Evolutionary conservation across 2,329 filamentous ascomycete species (phyloP).

Genomic region (Claviceps digitariae): DNA sequence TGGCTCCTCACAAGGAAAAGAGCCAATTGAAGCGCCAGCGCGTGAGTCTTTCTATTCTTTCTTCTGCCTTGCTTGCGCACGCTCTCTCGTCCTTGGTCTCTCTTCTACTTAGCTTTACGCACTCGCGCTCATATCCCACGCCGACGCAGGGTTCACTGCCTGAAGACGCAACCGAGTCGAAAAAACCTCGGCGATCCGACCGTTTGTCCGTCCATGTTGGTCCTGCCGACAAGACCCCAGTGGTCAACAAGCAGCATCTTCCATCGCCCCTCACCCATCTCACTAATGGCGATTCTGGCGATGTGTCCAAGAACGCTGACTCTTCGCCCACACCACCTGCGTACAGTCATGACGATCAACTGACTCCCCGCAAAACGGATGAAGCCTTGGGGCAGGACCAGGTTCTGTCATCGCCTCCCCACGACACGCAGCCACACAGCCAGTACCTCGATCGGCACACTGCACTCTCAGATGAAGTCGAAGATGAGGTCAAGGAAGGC

Average conservation of each 20-base stretch:
- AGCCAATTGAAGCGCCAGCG: conserved; percentile 73
- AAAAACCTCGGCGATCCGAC: conserved; percentile 73
- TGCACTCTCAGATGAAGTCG: conserved; percentile 64
- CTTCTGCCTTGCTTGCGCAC: conserved; percentile 11
- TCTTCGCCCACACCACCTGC: conserved; percentile 57
- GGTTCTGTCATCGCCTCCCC: conserved; percentile 46
- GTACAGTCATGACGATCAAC: conserved; percentile 41
- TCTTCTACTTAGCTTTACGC: conserved; percentile 5
- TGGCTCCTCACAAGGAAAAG: conserved; percentile 55
- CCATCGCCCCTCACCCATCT: conserved; percentile 67
- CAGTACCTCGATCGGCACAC: conserved; percentile 66
- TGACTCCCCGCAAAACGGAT: conserved; percentile 35
- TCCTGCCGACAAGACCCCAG: conserved; percentile 42
- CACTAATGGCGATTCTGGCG: conserved; percentile 42
- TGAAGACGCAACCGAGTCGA: conserved; percentile 51
- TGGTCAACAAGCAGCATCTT: conserved; percentile 52
- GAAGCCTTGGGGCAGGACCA: conserved; percentile 32
- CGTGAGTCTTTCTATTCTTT: conserved; percentile 34
- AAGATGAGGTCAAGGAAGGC: conserved; percentile 70
- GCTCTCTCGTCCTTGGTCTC: conserved; percentile 5
- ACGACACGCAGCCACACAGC: conserved; percentile 44
- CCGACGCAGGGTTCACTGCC: conserved; percentile 48
- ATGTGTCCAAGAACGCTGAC: conserved; percentile 53
- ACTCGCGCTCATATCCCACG: conserved; percentile 12
- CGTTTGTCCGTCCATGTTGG: conserved; percentile 36